Conservation (phyloP, 306 rosid species). For the Lathyrus oleraceus region DNA sequence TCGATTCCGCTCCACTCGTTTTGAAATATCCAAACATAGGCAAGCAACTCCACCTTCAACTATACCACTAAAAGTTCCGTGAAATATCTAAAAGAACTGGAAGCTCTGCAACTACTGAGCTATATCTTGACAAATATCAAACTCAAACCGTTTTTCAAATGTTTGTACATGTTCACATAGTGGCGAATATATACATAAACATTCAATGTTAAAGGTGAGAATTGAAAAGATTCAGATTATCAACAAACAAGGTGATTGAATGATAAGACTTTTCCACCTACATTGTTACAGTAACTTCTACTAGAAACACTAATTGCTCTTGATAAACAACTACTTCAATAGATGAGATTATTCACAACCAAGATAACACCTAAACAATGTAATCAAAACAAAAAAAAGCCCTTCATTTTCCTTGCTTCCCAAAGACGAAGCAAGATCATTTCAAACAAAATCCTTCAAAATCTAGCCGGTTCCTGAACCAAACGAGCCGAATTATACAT, state of each 20-base stretch:
- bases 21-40: too few relatives aligned
- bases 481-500: not conserved
- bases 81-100: not conserved
- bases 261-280: slow-evolving; percentile 11
- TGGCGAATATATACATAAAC: not conserved
- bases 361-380: slow-evolving; percentile 1
- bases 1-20: too few relatives aligned
- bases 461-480: not conserved
- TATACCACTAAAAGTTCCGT: too few relatives aligned
- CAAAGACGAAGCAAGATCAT: slow-evolving; percentile 14
- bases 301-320: slow-evolving; percentile 10
- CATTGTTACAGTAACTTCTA: slow-evolving; percentile 16
- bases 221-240: not conserved
- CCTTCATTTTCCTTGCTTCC: not conserved
- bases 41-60: too few relatives aligned
- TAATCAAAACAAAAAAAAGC: not conserved
- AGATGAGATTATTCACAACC: not conserved
- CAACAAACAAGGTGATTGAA: slow-evolving; percentile 3
- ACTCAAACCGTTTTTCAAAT: slow-evolving; percentile 8
- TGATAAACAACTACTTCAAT: not conserved
- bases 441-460: not conserved
- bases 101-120: not conserved
- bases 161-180: not conserved
- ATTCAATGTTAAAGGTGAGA: not conserved
- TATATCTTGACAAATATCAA: not conserved